Evolutionary conservation across 768 basidiomycete species (phyloP).

Genomic region (Tubosaeta sp.): DNA sequence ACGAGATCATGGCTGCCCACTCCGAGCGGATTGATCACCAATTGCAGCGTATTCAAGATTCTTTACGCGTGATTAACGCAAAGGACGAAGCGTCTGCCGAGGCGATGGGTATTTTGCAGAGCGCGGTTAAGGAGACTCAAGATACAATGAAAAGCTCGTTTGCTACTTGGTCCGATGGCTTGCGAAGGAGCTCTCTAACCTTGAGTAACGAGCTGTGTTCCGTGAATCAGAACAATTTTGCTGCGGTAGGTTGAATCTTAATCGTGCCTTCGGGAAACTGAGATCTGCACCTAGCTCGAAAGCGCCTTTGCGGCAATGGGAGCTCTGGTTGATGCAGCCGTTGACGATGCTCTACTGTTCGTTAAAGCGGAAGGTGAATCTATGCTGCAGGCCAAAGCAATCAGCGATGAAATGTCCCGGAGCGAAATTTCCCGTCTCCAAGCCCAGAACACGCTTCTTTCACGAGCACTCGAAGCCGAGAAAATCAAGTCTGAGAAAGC

Average conservation of each 20-base stretch:
- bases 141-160: constrained; percentile 51
- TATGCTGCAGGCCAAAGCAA: constrained; percentile 44
- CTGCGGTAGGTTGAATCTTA: constrained; percentile 33
- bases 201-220: constrained; percentile 46
- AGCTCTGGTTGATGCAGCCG: constrained; percentile 55
- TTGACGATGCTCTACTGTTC: constrained; percentile 55
- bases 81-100: constrained; percentile 54
- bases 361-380: constrained; percentile 52
- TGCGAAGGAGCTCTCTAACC: constrained; percentile 46
- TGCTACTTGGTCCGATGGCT: constrained; percentile 48
- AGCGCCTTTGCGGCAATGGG: constrained; percentile 55
- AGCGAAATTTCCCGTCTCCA: constrained; percentile 59
- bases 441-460: constrained; percentile 66
- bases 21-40: constrained; percentile 56
- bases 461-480: constrained; percentile 60
- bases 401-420: constrained; percentile 44
- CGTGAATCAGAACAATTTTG: constrained; percentile 42
- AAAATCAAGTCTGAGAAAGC: constrained; percentile 60
- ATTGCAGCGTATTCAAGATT: constrained; percentile 48
- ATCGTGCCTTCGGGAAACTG: background rate
- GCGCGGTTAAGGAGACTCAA: constrained; percentile 48
- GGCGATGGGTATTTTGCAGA: constrained; percentile 46
- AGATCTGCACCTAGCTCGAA: constrained; percentile 40
- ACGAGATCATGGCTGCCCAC: constrained; percentile 46
- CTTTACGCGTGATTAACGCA: constrained; percentile 49